Conservation (phyloP, 2,329 filamentous ascomycete genomes). For the Colletotrichum neosansevieriae region DNA sequence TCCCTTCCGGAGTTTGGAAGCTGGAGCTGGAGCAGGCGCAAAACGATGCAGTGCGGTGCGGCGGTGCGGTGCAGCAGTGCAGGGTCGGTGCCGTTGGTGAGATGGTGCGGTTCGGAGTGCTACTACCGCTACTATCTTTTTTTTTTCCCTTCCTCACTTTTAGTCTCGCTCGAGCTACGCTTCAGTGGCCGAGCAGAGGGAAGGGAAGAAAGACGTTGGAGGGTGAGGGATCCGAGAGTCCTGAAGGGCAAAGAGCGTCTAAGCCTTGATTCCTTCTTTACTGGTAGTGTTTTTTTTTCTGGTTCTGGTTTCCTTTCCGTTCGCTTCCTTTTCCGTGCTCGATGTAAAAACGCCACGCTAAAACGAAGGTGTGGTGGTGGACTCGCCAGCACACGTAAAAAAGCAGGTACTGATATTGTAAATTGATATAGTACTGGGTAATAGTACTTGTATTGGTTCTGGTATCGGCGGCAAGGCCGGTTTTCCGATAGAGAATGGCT, state of each 20-base stretch:
- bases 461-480: conserved; percentile 7
- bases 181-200: conserved; percentile 38
- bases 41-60: conserved; percentile 24
- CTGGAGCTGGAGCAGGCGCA: conserved; percentile 19
- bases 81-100: conserved; percentile 23
- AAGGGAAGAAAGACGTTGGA: conserved; percentile 10
- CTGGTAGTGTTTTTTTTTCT: neutral
- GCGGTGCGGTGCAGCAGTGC: conserved; percentile 33
- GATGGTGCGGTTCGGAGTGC: conserved; percentile 30
- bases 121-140: conserved; percentile 27
- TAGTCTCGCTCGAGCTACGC: conserved; percentile 39
- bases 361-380: conserved; percentile 31
- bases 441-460: too few species aligned
- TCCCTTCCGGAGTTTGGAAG: conserved; percentile 1
- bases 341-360: conserved; percentile 23
- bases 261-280: conserved; percentile 13
- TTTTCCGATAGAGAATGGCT: conserved; percentile 32
- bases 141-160: neutral
- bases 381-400: conserved; percentile 24
- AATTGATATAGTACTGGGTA: neutral
- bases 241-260: conserved; percentile 4
- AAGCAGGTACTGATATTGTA: neutral
- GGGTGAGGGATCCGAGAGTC: conserved; percentile 35
- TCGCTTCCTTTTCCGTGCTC: neutral
- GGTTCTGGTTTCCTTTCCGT: conserved; percentile 16